A percentile compares a stretch with the other conserved stretches of the same genome.
phyloP scores from a whole-genome alignment of 2,329 filamentous ascomycete species.

The Colletotrichum echinochloae region DNA sequence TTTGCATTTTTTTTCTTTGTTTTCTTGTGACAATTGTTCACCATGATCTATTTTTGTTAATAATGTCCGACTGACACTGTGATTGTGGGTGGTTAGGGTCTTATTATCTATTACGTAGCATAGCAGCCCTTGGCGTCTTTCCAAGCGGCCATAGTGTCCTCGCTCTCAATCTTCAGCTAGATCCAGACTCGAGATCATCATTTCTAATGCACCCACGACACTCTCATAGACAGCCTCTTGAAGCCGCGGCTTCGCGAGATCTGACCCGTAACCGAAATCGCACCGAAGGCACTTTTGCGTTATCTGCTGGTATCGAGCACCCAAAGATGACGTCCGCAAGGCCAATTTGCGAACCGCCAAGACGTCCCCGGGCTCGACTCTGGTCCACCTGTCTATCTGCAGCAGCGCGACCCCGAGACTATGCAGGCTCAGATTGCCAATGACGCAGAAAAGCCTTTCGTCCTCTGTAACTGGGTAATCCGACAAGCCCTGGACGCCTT shows the following conservation, averaged over 20 bases:
- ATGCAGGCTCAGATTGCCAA: conserved; percentile 45
- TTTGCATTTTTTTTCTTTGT: neutral
- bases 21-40: neutral
- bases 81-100: too few relatives aligned
- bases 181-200: conserved; percentile 39
- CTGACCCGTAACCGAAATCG: conserved; percentile 43
- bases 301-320: conserved; percentile 43
- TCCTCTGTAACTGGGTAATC: conserved; percentile 37
- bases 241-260: conserved; percentile 20
- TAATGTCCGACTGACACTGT: too few relatives aligned
- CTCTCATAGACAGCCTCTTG: conserved; percentile 36
- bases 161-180: conserved; percentile 5
- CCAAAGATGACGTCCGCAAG: conserved; percentile 36
- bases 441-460: conserved; percentile 37
- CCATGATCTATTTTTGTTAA: too few relatives aligned
- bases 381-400: conserved; percentile 45
- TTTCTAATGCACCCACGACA: conserved; percentile 28
- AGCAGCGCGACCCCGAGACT: conserved; percentile 47
- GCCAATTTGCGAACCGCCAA: conserved; percentile 42
- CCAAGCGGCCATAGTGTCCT: too few relatives aligned
- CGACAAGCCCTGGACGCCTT: neutral
- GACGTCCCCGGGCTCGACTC: conserved; percentile 43
- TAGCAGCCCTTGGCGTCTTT: too few relatives aligned
- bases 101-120: too few relatives aligned
- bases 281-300: conserved; percentile 44